phyloP scores from a whole-genome alignment of 768 basidiomycete species.

The Jaapia argillacea region DNA sequence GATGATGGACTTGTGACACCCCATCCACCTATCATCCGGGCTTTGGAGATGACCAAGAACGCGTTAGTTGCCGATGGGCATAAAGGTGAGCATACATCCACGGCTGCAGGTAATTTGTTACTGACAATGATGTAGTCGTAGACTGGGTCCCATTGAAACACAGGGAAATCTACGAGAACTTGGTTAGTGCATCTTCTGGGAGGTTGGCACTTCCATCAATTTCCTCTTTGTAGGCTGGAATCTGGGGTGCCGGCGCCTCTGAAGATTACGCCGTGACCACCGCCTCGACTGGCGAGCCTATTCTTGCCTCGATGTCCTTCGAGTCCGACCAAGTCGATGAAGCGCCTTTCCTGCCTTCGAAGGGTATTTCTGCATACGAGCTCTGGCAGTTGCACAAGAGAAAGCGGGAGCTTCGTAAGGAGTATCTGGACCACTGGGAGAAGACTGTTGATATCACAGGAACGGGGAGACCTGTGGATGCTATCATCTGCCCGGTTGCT shows the following conservation, averaged over 20 bases:
- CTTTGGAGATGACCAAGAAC: constrained; percentile 41
- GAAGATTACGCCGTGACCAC: constrained; percentile 12
- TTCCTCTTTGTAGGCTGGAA: constrained; percentile 9
- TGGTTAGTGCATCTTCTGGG: constrained; percentile 23
- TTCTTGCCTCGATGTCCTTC: constrained; percentile 14
- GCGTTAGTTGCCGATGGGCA: constrained; percentile 57
- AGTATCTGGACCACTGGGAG: constrained; percentile 57
- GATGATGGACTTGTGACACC: constrained; percentile 50
- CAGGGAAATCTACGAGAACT: constrained; percentile 27
- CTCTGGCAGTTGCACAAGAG: constrained; percentile 62
- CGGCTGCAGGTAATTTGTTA: neutral
- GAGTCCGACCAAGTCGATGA: constrained; percentile 8
- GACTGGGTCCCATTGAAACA: constrained; percentile 58
- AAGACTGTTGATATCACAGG: constrained; percentile 38
- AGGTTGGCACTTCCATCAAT: no score
- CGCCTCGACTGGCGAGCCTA: constrained; percentile 13
- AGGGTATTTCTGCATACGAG: constrained; percentile 35
- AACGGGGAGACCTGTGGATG: constrained; percentile 69
- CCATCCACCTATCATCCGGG: constrained; percentile 55
- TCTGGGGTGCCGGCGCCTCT: constrained; percentile 14
- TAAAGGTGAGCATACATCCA: constrained; percentile 31
- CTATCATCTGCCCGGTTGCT: constrained; percentile 59
- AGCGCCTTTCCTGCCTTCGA: constrained; percentile 6
- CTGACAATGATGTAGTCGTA: constrained; percentile 36
- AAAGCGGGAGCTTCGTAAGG: constrained; percentile 38